Percentiles rank a stretch among this genome's conserved stretches.
Evolutionary conservation across 2,329 filamentous ascomycete genomes (phyloP).

Genomic region (Drechslerella coelobrocha): DNA sequence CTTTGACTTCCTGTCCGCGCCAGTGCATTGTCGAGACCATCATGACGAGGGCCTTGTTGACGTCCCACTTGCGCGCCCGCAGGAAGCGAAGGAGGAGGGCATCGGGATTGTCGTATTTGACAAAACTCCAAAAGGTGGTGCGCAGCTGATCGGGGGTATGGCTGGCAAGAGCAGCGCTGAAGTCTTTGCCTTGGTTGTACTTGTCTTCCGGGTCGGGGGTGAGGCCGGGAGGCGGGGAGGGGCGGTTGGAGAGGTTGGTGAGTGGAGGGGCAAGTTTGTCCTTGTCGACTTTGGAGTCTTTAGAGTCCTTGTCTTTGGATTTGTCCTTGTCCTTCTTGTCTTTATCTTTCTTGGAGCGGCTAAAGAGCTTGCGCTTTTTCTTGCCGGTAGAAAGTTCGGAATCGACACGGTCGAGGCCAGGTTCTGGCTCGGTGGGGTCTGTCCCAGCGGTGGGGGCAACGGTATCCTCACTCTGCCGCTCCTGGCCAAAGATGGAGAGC

Average conservation of each 20-base stretch:
- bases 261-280: slow-evolving; percentile 20
- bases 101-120: slow-evolving; percentile 91
- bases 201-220: slow-evolving; percentile 76
- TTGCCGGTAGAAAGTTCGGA: slow-evolving; percentile 60
- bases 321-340: slow-evolving; percentile 59
- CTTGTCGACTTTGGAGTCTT: slow-evolving; percentile 55
- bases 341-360: slow-evolving; percentile 62
- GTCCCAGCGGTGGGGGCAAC: slow-evolving; percentile 4
- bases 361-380: slow-evolving; percentile 81
- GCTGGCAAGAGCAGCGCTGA: slow-evolving; percentile 78
- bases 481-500: slow-evolving; percentile 76
- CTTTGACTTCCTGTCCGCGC: slow-evolving; percentile 81
- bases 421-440: slow-evolving; percentile 4
- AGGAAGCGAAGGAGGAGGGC: slow-evolving; percentile 81
- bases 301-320: slow-evolving; percentile 51
- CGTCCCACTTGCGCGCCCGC: slow-evolving; percentile 92
- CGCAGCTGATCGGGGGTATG: slow-evolving; percentile 80
- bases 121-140: slow-evolving; percentile 74
- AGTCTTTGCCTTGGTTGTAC: slow-evolving; percentile 86
- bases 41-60: slow-evolving; percentile 92
- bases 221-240: slow-evolving; percentile 56
- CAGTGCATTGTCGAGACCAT: slow-evolving; percentile 92
- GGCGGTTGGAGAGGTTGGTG: slow-evolving; percentile 37
- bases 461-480: slow-evolving; percentile 28
- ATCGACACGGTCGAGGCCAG: slow-evolving; percentile 47